Conservation (phyloP, 1,139 yeast genomes). For the Kodamaea ohmeri region DNA sequence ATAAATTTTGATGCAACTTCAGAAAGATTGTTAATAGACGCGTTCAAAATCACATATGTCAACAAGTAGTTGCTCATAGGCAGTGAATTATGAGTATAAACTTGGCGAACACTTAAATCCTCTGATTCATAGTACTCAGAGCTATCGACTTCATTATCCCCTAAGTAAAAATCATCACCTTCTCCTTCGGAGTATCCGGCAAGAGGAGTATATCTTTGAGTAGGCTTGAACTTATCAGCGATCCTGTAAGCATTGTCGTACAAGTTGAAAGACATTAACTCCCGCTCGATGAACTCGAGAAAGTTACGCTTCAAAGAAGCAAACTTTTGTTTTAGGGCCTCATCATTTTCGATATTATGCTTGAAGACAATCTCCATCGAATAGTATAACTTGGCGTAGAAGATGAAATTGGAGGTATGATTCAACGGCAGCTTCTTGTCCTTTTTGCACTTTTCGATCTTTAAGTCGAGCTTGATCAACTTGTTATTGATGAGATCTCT, state of each 20-base stretch:
- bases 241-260: conserved; percentile 13
- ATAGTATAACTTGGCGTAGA: conserved; percentile 36
- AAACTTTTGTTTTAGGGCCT: conserved; percentile 20
- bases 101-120: conserved; percentile 11
- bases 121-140: conserved; percentile 15
- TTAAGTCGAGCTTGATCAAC: conserved; percentile 27
- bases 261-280: conserved; percentile 26
- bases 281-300: conserved; percentile 21
- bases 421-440: conserved; percentile 11
- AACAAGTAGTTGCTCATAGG: conserved; percentile 37
- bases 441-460: conserved; percentile 13
- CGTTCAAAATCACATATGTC: conserved; percentile 30
- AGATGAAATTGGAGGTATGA: conserved; percentile 32
- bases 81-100: conserved; percentile 23
- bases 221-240: conserved; percentile 18
- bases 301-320: conserved; percentile 26
- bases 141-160: conserved; percentile 7
- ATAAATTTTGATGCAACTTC: conserved; percentile 23
- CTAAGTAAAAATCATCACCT: conserved; percentile 18
- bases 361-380: conserved; percentile 29
- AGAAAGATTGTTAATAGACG: conserved; percentile 11
- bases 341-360: conserved; percentile 20
- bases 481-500: conserved; percentile 30
- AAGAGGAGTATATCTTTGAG: conserved; percentile 16
- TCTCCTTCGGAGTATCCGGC: conserved; percentile 20